These are phyloP conservation scores for Quercus variabilis DNA, from an alignment of 306 rosid genomes.

Conservation along the genomic window DNA sequence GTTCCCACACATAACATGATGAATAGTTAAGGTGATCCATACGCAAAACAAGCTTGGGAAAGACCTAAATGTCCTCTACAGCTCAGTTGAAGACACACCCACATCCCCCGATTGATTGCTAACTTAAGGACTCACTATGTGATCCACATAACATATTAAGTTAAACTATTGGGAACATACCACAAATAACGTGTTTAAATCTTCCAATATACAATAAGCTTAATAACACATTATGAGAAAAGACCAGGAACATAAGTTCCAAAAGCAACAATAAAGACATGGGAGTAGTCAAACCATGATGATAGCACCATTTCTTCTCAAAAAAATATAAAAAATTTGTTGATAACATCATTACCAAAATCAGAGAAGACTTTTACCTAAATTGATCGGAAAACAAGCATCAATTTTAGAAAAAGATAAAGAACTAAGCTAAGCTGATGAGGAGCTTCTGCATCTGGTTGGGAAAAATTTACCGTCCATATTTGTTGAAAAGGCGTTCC, in stretches of 20 bases:
- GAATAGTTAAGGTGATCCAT: slow-evolving; percentile 49
- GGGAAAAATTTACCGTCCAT: slow-evolving; percentile 51
- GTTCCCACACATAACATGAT: slow-evolving; percentile 52
- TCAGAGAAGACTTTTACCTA: neutral
- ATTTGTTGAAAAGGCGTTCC: slow-evolving; percentile 61
- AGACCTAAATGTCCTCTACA: slow-evolving; percentile 31
- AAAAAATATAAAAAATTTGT: no score
- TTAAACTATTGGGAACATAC: neutral
- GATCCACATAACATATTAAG: slow-evolving; percentile 1
- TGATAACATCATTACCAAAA: neutral
- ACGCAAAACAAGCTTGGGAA: slow-evolving; percentile 37
- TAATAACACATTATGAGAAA: neutral
- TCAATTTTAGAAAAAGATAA: neutral
- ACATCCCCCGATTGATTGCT: slow-evolving; percentile 25
- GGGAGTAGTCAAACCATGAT: neutral
- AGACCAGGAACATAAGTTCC: neutral
- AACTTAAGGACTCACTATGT: slow-evolving; percentile 10
- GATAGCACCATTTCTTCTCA: neutral
- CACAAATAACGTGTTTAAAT: neutral
- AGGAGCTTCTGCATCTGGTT: neutral
- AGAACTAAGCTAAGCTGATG: neutral
- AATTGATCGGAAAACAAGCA: neutral
- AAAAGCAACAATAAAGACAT: neutral
- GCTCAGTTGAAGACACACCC: slow-evolving; percentile 25
- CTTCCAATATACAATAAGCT: neutral